Conservation (phyloP, 2,329 filamentous ascomycete genomes). For the Balansia obtecta region DNA sequence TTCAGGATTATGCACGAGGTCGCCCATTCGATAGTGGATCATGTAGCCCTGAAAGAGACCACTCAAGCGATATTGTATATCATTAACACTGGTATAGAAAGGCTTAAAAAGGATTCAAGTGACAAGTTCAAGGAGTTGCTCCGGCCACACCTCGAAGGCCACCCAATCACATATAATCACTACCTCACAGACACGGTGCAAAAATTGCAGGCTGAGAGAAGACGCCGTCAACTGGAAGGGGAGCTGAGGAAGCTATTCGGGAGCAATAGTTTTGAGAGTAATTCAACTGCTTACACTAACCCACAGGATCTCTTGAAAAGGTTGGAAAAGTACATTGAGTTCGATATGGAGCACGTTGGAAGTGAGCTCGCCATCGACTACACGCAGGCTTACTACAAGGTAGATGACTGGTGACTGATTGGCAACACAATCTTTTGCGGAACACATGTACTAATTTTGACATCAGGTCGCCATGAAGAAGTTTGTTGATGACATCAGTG, state of each 20-base stretch:
- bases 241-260: background rate
- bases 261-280: background rate
- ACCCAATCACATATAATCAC: slow-evolving; percentile 43
- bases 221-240: background rate
- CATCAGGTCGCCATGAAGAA: slow-evolving; percentile 11
- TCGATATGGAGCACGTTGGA: slow-evolving; percentile 2
- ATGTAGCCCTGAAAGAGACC: slow-evolving; percentile 10
- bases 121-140: slow-evolving; percentile 10
- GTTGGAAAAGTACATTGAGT: background rate
- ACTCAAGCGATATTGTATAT: slow-evolving; percentile 7
- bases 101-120: slow-evolving; percentile 14
- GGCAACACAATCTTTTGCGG: no score
- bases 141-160: slow-evolving; percentile 9
- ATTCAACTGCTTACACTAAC: background rate
- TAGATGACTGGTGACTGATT: background rate
- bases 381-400: slow-evolving; percentile 30
- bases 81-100: slow-evolving; percentile 10
- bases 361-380: slow-evolving; percentile 18
- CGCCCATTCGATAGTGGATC: slow-evolving; percentile 1
- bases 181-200: slow-evolving; percentile 29
- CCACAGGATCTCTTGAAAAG: background rate
- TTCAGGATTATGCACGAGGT: slow-evolving; percentile 8
- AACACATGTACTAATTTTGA: background rate
- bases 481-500: slow-evolving; percentile 13
- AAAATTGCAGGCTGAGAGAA: slow-evolving; percentile 11